Evolutionary conservation across 208 protist species (phyloP).

Genomic region (Leishmania aethiopica): DNA sequence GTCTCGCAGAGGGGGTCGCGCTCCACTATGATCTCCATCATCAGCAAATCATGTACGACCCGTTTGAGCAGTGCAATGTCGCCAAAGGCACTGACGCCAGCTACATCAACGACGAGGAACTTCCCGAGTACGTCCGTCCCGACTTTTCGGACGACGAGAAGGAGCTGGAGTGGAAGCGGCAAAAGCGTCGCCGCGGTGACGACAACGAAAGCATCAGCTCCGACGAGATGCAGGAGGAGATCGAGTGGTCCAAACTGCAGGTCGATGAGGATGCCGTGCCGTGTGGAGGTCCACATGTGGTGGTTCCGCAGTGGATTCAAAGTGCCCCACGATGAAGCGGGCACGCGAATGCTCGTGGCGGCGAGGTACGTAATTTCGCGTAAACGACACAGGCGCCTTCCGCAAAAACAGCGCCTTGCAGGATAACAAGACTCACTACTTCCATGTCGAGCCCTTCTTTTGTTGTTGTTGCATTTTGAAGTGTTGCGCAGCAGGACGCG

Average conservation of each 20-base stretch:
- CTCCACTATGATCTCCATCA: slow-evolving; percentile 68
- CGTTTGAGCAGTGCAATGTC: slow-evolving; percentile 56
- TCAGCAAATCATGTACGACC: slow-evolving; percentile 62
- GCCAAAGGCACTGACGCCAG: slow-evolving; percentile 80
- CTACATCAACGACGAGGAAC: slow-evolving; percentile 90
- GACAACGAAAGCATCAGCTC: slow-evolving; percentile 46
- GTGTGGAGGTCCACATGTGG: not conserved
- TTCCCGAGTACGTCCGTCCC: slow-evolving; percentile 75
- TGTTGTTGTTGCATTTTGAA: not conserved
- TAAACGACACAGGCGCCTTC: not conserved
- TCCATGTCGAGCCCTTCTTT: not conserved
- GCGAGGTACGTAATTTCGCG: not conserved
- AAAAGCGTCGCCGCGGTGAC: slow-evolving; percentile 26
- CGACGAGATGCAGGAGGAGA: slow-evolving; percentile 41
- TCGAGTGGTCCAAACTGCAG: slow-evolving; percentile 43
- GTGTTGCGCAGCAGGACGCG: not conserved
- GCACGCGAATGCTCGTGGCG: too few relatives aligned
- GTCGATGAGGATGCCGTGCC: slow-evolving; percentile 24
- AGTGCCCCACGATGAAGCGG: not conserved
- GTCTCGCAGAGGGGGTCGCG: slow-evolving; percentile 17
- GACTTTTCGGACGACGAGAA: slow-evolving; percentile 91
- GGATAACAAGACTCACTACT: not conserved
- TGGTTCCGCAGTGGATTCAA: slow-evolving; percentile 28
- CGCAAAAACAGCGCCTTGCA: not conserved
- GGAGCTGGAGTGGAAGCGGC: slow-evolving; percentile 85